Percentiles rank a stretch among this genome's conserved stretches.
Evolutionary conservation across 805 yeast species (phyloP).

Genomic region (Ogataea degrootiae): DNA sequence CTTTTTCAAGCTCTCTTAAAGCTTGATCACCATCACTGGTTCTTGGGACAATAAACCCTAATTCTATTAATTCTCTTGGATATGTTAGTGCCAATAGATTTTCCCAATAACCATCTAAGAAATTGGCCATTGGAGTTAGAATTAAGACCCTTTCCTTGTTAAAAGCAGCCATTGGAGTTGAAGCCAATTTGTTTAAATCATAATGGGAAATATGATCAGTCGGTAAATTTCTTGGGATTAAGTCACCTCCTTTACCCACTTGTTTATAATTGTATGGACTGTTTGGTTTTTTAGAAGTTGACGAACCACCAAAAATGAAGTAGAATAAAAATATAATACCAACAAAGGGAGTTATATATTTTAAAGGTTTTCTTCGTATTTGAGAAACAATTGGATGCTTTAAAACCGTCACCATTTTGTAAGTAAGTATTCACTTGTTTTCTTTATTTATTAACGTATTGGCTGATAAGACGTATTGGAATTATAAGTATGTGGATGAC

Average conservation of each 20-base stretch:
- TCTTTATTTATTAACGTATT: too few species aligned
- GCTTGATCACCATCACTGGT: constrained; percentile 78
- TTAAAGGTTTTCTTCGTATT: constrained; percentile 57
- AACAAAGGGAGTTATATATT: constrained; percentile 42
- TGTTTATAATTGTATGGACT: constrained; percentile 39
- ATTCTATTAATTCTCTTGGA: constrained; percentile 78
- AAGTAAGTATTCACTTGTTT: neutral
- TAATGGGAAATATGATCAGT: constrained; percentile 76
- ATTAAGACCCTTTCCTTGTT: constrained; percentile 81
- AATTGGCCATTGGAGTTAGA: constrained; percentile 85
- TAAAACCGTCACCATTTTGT: neutral
- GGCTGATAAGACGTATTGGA: too few species aligned
- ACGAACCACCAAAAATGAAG: constrained; percentile 35
- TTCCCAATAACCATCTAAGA: constrained; percentile 83
- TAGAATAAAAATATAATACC: constrained; percentile 38
- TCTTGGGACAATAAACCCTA: constrained; percentile 91
- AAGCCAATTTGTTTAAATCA: constrained; percentile 73
- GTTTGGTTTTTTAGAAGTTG: constrained; percentile 17
- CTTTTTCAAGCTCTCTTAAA: constrained; percentile 63
- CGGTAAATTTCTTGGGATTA: constrained; percentile 58
- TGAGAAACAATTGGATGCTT: constrained; percentile 37
- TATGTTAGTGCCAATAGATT: constrained; percentile 71
- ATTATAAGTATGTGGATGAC: too few species aligned
- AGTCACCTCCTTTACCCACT: constrained; percentile 39
- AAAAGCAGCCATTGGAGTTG: constrained; percentile 65